phyloP scores from a whole-genome alignment of 495 filamentous ascomycete genomes.

The Aspergillus diversus region DNA sequence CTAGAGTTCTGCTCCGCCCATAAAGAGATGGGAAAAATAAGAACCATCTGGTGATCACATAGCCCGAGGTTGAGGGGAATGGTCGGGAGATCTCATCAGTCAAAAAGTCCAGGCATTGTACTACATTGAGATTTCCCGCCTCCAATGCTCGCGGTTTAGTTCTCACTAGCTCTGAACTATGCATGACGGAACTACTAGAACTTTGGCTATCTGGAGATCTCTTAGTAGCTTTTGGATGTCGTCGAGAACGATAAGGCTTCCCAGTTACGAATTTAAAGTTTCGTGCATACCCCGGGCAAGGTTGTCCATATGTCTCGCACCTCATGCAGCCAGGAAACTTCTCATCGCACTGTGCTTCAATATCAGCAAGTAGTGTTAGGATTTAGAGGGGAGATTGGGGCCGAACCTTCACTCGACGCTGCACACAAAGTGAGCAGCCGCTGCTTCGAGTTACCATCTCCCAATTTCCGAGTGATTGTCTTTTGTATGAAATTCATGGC shows the following conservation, averaged over 20 bases:
- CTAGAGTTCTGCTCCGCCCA: constrained; percentile 33
- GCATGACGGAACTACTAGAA: not conserved
- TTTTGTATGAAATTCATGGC: not conserved
- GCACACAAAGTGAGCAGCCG: constrained; percentile 53
- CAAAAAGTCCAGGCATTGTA: constrained; percentile 30
- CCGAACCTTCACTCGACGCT: constrained; percentile 39
- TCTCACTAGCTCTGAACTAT: constrained; percentile 4
- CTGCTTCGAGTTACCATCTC: constrained; percentile 56
- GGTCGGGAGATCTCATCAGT: constrained; percentile 33
- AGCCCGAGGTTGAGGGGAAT: constrained; percentile 18
- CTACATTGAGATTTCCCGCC: constrained; percentile 27
- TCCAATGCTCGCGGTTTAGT: constrained; percentile 7
- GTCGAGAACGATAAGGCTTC: constrained; percentile 36
- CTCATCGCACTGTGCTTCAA: constrained; percentile 36
- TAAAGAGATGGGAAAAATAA: constrained; percentile 35
- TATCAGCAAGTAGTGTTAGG: constrained; percentile 11
- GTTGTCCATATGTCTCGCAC: constrained; percentile 39
- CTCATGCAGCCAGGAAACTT: constrained; percentile 34
- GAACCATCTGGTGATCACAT: constrained; percentile 35
- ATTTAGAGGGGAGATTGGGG: too few relatives aligned
- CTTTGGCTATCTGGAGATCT: not conserved
- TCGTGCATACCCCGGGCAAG: constrained; percentile 41
- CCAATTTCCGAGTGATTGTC: not conserved
- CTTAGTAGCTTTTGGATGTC: constrained; percentile 17
- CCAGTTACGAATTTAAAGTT: constrained; percentile 39